Conservation (phyloP, 2,329 filamentous ascomycete genomes). For the Colletotrichum aenigma region DNA sequence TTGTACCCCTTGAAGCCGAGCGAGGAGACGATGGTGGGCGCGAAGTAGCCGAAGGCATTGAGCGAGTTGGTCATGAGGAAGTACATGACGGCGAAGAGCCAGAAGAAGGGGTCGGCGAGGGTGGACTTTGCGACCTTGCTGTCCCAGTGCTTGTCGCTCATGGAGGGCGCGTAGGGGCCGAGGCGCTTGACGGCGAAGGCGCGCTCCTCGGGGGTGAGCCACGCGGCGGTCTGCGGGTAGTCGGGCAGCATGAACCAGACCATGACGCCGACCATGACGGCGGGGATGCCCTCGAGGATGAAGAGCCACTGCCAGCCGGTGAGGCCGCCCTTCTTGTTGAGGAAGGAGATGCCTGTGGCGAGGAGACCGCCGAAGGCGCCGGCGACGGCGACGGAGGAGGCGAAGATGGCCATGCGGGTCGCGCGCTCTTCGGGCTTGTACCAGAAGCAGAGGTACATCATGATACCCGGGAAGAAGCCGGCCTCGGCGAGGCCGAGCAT, state of each 20-base stretch:
- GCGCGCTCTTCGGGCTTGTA: constrained; percentile 64
- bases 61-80: constrained; percentile 37
- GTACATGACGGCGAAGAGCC: constrained; percentile 34
- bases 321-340: constrained; percentile 50
- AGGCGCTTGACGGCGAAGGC: constrained; percentile 38
- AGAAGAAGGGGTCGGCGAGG: constrained; percentile 35
- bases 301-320: constrained; percentile 69
- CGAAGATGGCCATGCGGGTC: constrained; percentile 64
- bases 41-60: constrained; percentile 38
- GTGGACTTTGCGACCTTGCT: constrained; percentile 33
- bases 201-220: constrained; percentile 35
- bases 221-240: constrained; percentile 35
- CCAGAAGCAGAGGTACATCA: constrained; percentile 67
- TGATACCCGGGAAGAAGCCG: constrained; percentile 57
- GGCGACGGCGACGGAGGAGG: constrained; percentile 60
- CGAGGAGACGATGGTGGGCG: constrained; percentile 36
- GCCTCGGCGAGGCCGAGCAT: constrained; percentile 57
- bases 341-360: constrained; percentile 53
- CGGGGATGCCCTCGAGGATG: constrained; percentile 50
- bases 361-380: constrained; percentile 67
- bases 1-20: constrained; percentile 35
- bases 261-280: constrained; percentile 33
- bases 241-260: constrained; percentile 36
- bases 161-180: constrained; percentile 34
- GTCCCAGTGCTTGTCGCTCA: constrained; percentile 38